These are phyloP conservation scores for Cyberlindnera lachancei DNA, from an alignment of 805 yeast genomes.

Conservation along the genomic window DNA sequence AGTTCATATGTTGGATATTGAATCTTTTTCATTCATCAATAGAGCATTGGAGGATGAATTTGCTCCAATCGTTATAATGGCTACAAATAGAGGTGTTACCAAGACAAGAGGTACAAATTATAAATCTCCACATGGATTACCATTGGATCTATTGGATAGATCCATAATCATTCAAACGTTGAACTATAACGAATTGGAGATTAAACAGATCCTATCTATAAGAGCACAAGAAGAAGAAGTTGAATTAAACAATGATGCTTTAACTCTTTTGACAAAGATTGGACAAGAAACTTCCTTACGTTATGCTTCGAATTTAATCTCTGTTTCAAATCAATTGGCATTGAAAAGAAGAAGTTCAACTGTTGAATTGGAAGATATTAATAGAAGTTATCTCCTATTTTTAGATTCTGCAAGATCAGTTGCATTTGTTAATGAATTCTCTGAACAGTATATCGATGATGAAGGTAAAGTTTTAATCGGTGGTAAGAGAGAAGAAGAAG, in stretches of 20 bases:
- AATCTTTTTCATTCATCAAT: conserved; percentile 89
- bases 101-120: conserved; percentile 89
- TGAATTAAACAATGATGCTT: conserved; percentile 72
- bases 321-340: conserved; percentile 85
- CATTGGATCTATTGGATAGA: conserved; percentile 89
- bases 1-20: conserved; percentile 97
- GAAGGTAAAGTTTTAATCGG: conserved; percentile 63
- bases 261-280: conserved; percentile 80
- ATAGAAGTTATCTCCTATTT: conserved; percentile 80
- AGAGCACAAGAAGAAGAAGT: conserved; percentile 94
- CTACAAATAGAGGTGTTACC: conserved; percentile 95
- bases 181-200: conserved; percentile 73
- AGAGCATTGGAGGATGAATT: conserved; percentile 95
- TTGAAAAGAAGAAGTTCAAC: conserved; percentile 63
- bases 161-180: conserved; percentile 86
- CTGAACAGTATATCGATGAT: conserved; percentile 69
- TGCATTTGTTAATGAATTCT: conserved; percentile 65
- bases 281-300: conserved; percentile 88
- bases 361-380: conserved; percentile 76
- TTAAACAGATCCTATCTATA: conserved; percentile 76
- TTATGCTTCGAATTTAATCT: conserved; percentile 84
- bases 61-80: conserved; percentile 96
- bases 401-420: conserved; percentile 88
- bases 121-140: conserved; percentile 96
- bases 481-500: conserved; percentile 12